Evolutionary conservation across 371 early-diverging fungal genomes (phyloP).

Genomic region (Dentiscutata heterogama): DNA sequence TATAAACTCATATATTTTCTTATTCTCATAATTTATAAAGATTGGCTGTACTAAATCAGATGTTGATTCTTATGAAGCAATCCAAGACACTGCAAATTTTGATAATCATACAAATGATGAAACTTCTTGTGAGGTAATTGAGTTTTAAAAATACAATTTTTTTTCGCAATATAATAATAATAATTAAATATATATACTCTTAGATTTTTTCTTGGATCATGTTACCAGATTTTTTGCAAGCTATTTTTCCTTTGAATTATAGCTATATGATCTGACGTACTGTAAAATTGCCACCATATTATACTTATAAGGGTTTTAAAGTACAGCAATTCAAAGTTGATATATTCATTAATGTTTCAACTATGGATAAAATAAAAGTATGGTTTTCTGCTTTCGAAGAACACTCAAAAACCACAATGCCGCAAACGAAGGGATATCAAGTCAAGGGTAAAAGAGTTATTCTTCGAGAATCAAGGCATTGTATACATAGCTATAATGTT

Average conservation of each 20-base stretch:
- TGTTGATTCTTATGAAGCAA: too few species aligned
- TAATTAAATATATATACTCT: neutral
- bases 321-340: constrained; percentile 9
- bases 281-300: neutral
- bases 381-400: neutral
- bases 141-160: too few species aligned
- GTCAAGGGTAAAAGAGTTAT: neutral
- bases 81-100: too few species aligned
- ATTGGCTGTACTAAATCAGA: too few species aligned
- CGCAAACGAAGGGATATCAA: neutral
- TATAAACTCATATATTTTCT: too few species aligned
- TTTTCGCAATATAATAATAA: too few species aligned
- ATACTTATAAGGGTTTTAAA: neutral
- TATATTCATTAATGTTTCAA: neutral
- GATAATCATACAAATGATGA: too few species aligned
- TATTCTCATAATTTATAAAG: too few species aligned
- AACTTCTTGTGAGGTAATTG: too few species aligned
- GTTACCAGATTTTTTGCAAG: neutral
- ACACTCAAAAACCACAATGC: neutral
- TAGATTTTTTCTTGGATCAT: neutral
- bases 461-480: neutral
- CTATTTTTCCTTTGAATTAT: neutral
- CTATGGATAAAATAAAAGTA: neutral
- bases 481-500: neutral
- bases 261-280: neutral